Conservation (phyloP, 768 basidiomycete genomes). For the Dictyophora rubrovolvata region DNA sequence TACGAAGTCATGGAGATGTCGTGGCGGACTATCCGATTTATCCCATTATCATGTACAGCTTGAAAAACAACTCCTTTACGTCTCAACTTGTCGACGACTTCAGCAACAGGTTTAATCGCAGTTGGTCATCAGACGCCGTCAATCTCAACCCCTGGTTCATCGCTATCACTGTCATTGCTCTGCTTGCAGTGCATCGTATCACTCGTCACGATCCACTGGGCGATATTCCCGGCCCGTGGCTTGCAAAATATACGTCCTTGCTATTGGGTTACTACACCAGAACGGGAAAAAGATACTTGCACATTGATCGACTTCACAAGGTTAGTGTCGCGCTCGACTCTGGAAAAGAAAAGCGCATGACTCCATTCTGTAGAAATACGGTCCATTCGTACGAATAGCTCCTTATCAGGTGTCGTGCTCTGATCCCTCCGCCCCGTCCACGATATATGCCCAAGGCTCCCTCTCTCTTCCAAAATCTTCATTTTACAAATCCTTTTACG, state of each 20-base stretch:
- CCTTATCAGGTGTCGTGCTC: constrained; percentile 27
- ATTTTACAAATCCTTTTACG: constrained; percentile 24
- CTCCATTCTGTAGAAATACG: constrained; percentile 18
- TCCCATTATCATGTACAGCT: too few relatives aligned
- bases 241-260: background rate
- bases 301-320: constrained; percentile 5
- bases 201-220: constrained; percentile 1
- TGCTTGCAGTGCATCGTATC: background rate
- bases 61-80: too few relatives aligned
- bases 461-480: constrained; percentile 21
- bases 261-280: background rate
- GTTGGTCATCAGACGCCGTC: background rate
- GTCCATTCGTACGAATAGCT: constrained; percentile 22
- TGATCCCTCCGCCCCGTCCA: constrained; percentile 18
- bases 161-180: background rate
- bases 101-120: too few relatives aligned
- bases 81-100: too few relatives aligned
- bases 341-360: background rate
- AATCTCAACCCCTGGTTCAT: background rate
- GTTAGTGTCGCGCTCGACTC: background rate
- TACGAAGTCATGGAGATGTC: too few relatives aligned
- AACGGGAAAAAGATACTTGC: constrained; percentile 2
- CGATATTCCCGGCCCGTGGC: constrained; percentile 6
- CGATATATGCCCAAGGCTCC: constrained; percentile 25
- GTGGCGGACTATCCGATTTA: too few relatives aligned